A percentile compares a stretch with the other conserved stretches of the same genome.
These are phyloP conservation scores for Arachis monticola DNA, from an alignment of 331 rosid genomes.

Conservation along the genomic window DNA sequence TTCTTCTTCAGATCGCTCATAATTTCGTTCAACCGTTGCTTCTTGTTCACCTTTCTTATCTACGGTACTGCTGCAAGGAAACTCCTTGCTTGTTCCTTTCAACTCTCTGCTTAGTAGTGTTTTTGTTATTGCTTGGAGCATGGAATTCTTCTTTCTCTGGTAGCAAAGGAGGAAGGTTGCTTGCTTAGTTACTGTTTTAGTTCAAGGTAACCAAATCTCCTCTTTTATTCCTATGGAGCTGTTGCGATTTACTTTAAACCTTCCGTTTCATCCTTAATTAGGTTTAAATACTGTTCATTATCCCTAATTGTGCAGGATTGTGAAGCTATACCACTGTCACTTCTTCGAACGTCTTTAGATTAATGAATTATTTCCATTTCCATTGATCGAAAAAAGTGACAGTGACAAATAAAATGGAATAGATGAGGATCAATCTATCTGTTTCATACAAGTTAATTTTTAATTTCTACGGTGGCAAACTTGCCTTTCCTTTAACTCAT, in stretches of 20 bases:
- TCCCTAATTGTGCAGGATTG: not conserved
- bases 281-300: not conserved
- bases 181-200: constrained; percentile 9
- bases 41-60: constrained; percentile 18
- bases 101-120: too few relatives aligned
- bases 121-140: not conserved
- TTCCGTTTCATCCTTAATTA: constrained; percentile 5
- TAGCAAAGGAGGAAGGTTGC: constrained; percentile 20
- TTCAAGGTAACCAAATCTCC: constrained; percentile 26
- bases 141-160: constrained; percentile 24
- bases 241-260: constrained; percentile 1
- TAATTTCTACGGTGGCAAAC: not conserved
- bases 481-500: not conserved
- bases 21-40: constrained; percentile 11
- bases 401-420: too few relatives aligned
- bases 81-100: not conserved
- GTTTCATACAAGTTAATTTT: not conserved
- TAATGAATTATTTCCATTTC: too few relatives aligned
- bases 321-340: not conserved
- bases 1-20: not conserved
- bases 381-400: too few relatives aligned
- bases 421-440: too few relatives aligned
- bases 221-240: not conserved
- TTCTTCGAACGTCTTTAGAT: too few relatives aligned
- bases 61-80: constrained; percentile 23